Evolutionary conservation across 2,329 filamentous ascomycete species (phyloP), one percentile per base, ranked within the genome.

Genomic region (Fusarium devonianum): DNA sequence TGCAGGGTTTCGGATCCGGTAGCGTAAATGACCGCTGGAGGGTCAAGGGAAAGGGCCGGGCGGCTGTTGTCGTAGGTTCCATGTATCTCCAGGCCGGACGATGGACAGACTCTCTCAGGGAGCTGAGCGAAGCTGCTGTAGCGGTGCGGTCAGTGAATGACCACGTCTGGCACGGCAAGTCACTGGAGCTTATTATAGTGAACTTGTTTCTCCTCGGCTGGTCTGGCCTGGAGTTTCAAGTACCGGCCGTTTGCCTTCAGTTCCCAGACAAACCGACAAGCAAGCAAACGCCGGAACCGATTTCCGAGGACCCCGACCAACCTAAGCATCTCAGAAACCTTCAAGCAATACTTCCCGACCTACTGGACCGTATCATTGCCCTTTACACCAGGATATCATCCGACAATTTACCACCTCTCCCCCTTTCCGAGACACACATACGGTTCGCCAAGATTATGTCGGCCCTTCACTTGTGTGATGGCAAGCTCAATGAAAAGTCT

Each of bases 161-260:
- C 71, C 90, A 96, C 71, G 71, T 97, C n/a, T 99, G 94, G 93
- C 91, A 97, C 73, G 94, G 90, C 13, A 97, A 97, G 72, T 92
- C 91, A 1, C 78, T 99, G 14, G 95, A 99, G 68, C 85, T 92
- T 19, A 90, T 96, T 52, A 76, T 94, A 35, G 80, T 96, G 18
- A 91, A 88, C 66, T 80, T 97, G 60, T 68, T 97, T 29, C 82
- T 97, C 63, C 84, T 96, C 54, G 89, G 86, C 21, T 96, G 92
- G 89, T 83, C 87, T 25, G 88, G 87, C 4, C 78, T 93, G 64
- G 89, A 94, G 66, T 97, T 97, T 63, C 82, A 87, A 63, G 81
- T 94, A n/a, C 84, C 84, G 2, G 70, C 75, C 8, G 71, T 87
- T 12, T 82, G 83, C 54, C 75, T 73, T 59, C 78, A 73, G 47